These are phyloP conservation scores for Pseudomassariella vexata DNA, from an alignment of 2,329 filamentous ascomycete species.

Conservation along the genomic window DNA sequence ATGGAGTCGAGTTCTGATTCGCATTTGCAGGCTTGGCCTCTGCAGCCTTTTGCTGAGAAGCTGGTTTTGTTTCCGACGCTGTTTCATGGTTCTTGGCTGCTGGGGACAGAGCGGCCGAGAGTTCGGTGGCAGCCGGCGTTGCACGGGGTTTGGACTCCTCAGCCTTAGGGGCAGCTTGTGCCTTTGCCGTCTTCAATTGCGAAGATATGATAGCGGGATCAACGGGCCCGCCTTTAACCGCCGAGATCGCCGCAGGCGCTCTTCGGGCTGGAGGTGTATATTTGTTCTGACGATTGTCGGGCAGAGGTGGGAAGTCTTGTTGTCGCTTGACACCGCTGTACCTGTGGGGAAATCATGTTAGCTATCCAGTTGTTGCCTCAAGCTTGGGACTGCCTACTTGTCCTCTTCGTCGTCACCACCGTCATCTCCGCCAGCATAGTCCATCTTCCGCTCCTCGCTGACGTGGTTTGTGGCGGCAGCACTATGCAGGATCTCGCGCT, in stretches of 20 bases:
- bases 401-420: slow-evolving; percentile 84
- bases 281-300: slow-evolving; percentile 49
- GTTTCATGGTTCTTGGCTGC: slow-evolving; percentile 25
- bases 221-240: slow-evolving; percentile 69
- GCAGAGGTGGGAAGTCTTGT: slow-evolving; percentile 64
- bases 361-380: not conserved
- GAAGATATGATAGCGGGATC: slow-evolving; percentile 89
- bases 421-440: slow-evolving; percentile 56
- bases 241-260: slow-evolving; percentile 68
- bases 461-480: slow-evolving; percentile 73
- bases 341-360: slow-evolving; percentile 31
- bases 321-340: slow-evolving; percentile 88
- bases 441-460: slow-evolving; percentile 79
- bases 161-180: slow-evolving; percentile 27
- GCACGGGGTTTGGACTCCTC: slow-evolving; percentile 27
- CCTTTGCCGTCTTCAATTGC: slow-evolving; percentile 55
- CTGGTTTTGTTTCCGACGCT: slow-evolving; percentile 21
- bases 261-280: slow-evolving; percentile 89
- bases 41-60: slow-evolving; percentile 16
- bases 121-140: slow-evolving; percentile 12
- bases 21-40: slow-evolving; percentile 17
- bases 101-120: slow-evolving; percentile 12
- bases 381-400: slow-evolving; percentile 51
- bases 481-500: slow-evolving; percentile 81
- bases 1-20: slow-evolving; percentile 18